Evolutionary conservation across 495 filamentous ascomycete species (phyloP), one percentile per base, ranked within the genome.

Genomic region (Neurospora africana): DNA sequence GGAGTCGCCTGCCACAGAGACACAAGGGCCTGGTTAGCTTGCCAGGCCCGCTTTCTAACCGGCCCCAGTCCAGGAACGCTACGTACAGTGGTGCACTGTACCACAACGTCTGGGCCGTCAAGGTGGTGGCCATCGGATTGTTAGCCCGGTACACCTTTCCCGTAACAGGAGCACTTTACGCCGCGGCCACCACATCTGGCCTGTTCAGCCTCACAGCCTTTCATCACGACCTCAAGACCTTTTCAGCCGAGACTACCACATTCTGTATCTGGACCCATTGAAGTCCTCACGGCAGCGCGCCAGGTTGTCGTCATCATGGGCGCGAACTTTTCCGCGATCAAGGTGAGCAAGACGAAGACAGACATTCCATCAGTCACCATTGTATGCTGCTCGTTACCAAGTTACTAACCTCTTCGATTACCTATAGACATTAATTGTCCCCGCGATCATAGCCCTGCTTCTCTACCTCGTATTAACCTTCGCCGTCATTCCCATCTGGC

Each of bases 381-480:
- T 13, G 23, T 21, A 19, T 5, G 6, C 17, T 33, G 11, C 35
- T 65, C 7, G 68, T 68, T 15, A 17, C 23, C 13, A 17, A 30
- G 68, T 68, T 17, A 9, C 53, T 65, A 35, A 65, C 53, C 43
- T 23, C 8, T 68, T 43, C 33, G 17, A 68, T 39, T n/a, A 33
- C 39, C 5, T 44, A 0, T 73, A 97, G 93, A 92, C 91, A 4
- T 81, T 97, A 67, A 79, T 94, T 74, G 83, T 94, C 68, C 94
- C 94, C 4, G 91, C 92, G 70, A 72, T 91, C 73, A 91, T 95
- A 79, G 91, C 93, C 44, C 84, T 93, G 69, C 78, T 88, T 68
- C 83, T 97, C 76, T 97, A 93, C 81, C 81, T 95, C 77, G 73
- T 91, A 65, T 79, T 90, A 68, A 89, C 88, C 69, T 92, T 91